phyloP scores from a whole-genome alignment of 148 eudicot genomes.

The Oxyria digyna region DNA sequence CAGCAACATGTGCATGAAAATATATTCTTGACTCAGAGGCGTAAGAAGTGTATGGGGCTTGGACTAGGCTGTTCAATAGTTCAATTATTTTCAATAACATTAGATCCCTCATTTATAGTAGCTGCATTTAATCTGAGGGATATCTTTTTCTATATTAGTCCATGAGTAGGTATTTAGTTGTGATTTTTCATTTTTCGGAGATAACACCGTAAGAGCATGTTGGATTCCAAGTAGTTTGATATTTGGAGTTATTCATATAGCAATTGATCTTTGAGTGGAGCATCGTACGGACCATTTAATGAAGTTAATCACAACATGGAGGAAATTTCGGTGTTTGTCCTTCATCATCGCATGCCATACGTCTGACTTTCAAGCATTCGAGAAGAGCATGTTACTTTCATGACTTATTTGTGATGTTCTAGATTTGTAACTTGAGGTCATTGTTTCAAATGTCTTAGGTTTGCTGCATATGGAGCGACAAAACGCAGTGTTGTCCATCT shows the following conservation, averaged over 20 bases:
- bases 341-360: background rate
- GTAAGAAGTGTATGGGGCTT: background rate
- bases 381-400: background rate
- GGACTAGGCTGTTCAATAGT: background rate
- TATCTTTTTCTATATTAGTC: background rate
- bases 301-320: background rate
- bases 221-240: background rate
- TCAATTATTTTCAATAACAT: too few relatives aligned
- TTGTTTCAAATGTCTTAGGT: constrained; percentile 25
- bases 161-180: background rate
- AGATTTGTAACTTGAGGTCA: background rate
- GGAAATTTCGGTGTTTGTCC: background rate
- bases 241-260: background rate
- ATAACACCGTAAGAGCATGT: background rate
- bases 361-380: background rate
- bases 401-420: background rate
- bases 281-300: background rate
- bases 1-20: background rate
- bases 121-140: background rate
- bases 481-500: constrained; percentile 97
- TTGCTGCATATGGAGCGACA: constrained; percentile 99
- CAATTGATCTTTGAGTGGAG: background rate
- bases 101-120: background rate
- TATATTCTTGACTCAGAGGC: background rate
- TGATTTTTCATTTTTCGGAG: background rate